Percentiles rank a stretch among this genome's conserved stretches.
These are phyloP conservation scores for Berkeleyomyces basicola DNA, from an alignment of 2,329 filamentous ascomycete species.

Conservation along the genomic window DNA sequence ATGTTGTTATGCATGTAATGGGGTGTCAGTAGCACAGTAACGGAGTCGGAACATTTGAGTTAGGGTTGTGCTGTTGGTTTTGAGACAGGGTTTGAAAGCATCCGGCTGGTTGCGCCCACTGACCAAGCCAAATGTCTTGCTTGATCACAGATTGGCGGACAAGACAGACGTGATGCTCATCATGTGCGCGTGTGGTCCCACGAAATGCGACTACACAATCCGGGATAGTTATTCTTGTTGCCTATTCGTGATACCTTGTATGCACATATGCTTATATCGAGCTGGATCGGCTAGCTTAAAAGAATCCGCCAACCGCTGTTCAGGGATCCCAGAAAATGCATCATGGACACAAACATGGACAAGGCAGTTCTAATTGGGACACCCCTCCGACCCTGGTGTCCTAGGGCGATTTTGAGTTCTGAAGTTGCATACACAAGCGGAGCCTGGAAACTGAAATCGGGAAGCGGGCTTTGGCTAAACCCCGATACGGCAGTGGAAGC, in stretches of 20 bases:
- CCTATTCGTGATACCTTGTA: neutral
- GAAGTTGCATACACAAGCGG: neutral
- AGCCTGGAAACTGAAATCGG: neutral
- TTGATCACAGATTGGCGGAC: too few species aligned
- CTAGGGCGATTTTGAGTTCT: neutral
- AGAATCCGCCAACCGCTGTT: neutral
- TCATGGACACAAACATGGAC: neutral
- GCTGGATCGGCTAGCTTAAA: neutral
- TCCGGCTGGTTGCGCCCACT: too few species aligned
- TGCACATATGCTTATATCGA: neutral
- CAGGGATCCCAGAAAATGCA: neutral
- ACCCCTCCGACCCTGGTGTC: neutral
- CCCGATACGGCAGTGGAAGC: neutral
- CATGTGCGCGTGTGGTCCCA: too few species aligned
- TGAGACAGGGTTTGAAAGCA: too few species aligned
- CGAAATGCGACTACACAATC: too few species aligned
- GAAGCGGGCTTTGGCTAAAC: slow-evolving; percentile 4
- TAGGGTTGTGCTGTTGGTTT: too few species aligned
- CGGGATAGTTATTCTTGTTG: too few species aligned
- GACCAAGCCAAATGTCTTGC: too few species aligned
- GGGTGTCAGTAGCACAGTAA: too few species aligned
- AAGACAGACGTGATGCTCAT: too few species aligned
- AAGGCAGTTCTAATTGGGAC: neutral
- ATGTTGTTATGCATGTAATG: too few species aligned
- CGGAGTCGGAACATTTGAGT: too few species aligned